Conservation (phyloP, 192 early-diverging fungal genomes). For the Entophlyctis luteolus region DNA sequence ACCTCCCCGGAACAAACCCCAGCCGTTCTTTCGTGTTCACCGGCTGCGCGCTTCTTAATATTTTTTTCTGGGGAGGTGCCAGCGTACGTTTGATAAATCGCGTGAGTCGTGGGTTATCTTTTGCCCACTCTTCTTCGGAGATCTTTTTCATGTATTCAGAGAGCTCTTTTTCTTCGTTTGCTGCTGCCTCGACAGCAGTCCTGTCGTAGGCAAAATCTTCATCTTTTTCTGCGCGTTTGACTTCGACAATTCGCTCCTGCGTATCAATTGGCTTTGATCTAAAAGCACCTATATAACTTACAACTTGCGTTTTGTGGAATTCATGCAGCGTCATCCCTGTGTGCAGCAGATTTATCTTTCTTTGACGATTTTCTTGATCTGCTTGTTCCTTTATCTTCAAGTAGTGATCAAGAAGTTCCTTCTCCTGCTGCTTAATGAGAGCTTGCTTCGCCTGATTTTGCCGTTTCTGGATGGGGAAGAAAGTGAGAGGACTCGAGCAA, state of each 20-base stretch:
- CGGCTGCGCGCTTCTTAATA: neutral
- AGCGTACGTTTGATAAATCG: neutral
- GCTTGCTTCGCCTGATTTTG: neutral
- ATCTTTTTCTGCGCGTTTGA: neutral
- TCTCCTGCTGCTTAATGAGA: neutral
- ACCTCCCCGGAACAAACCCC: constrained; percentile 11
- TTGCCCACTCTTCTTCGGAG: constrained; percentile 4
- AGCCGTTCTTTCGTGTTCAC: constrained; percentile 18
- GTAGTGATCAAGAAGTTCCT: constrained; percentile 2
- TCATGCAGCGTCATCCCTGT: neutral
- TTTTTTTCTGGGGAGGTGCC: neutral
- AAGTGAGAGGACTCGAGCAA: neutral
- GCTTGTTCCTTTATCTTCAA: constrained; percentile 3
- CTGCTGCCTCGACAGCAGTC: neutral
- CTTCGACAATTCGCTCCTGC: neutral
- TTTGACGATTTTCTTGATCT: neutral
- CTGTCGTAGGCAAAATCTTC: constrained; percentile 3
- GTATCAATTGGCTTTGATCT: neutral
- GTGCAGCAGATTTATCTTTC: neutral
- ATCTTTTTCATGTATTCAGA: constrained; percentile 5
- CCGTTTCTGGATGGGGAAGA: neutral
- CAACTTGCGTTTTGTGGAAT: constrained; percentile 3
- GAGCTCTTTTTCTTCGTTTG: neutral
- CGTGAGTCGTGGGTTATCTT: neutral
- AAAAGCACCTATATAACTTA: neutral